phyloP scores from a whole-genome alignment of 345 rosid genomes.

The Sisymbrium irio region DNA sequence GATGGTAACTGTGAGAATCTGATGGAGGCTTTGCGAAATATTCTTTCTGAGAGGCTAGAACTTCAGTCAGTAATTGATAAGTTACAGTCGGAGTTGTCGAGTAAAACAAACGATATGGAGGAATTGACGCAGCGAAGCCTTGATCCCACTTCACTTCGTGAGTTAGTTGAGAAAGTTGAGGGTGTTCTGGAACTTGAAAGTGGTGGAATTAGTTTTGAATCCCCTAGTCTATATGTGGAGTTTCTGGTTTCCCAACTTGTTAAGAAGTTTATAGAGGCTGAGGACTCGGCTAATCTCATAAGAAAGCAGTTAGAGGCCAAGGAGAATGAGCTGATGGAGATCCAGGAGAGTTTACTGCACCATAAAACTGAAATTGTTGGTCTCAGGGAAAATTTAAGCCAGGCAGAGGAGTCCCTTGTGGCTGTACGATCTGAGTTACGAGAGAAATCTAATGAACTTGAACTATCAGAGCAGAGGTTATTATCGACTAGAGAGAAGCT shows the following conservation, averaged over 20 bases:
- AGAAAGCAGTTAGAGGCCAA: slow-evolving; percentile 47
- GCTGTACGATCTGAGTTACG: slow-evolving; percentile 48
- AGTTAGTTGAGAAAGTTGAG: slow-evolving; percentile 54
- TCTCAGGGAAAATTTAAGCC: slow-evolving; percentile 51
- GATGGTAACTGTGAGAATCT: slow-evolving; percentile 43
- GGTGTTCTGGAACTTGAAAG: slow-evolving; percentile 54
- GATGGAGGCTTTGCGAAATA: slow-evolving; percentile 47
- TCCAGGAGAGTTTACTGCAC: slow-evolving; percentile 56
- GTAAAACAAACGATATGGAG: slow-evolving; percentile 49
- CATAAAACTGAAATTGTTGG: slow-evolving; percentile 52
- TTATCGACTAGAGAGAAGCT: slow-evolving; percentile 90
- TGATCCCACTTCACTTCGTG: slow-evolving; percentile 48
- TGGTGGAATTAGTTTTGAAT: slow-evolving; percentile 32
- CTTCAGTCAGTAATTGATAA: slow-evolving; percentile 51
- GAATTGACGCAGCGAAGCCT: slow-evolving; percentile 48
- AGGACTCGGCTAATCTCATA: slow-evolving; percentile 36
- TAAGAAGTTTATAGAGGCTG: slow-evolving; percentile 54
- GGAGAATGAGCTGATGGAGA: slow-evolving; percentile 46
- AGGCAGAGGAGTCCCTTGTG: slow-evolving; percentile 55
- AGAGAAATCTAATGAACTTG: slow-evolving; percentile 64
- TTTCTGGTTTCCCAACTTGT: slow-evolving; percentile 64
- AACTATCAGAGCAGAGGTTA: slow-evolving; percentile 80
- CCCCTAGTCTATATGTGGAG: slow-evolving; percentile 49
- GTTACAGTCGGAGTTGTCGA: slow-evolving; percentile 55
- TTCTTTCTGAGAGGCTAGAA: slow-evolving; percentile 54